Evolutionary conservation across 2,329 filamentous ascomycete species (phyloP).

Genomic region (Triangularia verruculosa): DNA sequence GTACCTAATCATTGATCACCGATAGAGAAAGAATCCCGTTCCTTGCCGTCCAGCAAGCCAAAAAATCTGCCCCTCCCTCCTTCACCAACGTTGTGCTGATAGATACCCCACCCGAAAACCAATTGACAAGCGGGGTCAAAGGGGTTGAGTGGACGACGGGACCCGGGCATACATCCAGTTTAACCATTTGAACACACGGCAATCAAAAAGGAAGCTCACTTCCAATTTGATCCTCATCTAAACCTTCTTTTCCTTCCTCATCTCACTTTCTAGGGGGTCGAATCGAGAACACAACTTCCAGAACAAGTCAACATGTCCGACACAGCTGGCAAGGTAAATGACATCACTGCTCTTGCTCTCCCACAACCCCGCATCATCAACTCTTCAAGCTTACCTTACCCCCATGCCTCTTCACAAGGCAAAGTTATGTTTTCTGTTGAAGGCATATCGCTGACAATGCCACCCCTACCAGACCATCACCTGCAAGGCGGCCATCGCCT

Average conservation of each 20-base stretch:
- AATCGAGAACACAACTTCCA: not conserved
- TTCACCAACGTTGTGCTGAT: constrained; percentile 6
- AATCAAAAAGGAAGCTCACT: constrained; percentile 5
- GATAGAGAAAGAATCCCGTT: not conserved
- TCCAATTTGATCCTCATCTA: not conserved
- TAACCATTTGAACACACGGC: not conserved
- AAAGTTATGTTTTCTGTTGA: not conserved
- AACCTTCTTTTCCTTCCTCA: not conserved
- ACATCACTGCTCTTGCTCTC: not conserved
- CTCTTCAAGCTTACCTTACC: not conserved
- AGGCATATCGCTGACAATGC: not conserved
- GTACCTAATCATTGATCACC: constrained; percentile 14
- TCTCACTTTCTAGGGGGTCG: not conserved
- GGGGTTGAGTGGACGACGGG: too few relatives aligned
- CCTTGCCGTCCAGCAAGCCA: not conserved
- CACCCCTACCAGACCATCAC: constrained; percentile 72
- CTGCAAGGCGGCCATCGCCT: constrained; percentile 96
- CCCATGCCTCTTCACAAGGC: not conserved
- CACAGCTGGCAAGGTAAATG: constrained; percentile 29
- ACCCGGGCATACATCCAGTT: not conserved
- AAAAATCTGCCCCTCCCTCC: not conserved
- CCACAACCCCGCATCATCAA: constrained; percentile 13
- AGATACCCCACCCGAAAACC: constrained; percentile 25
- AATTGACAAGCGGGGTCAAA: constrained; percentile 13
- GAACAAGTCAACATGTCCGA: constrained; percentile 25